Evolutionary conservation across 768 basidiomycete species (phyloP).

Genomic region (Boletus insuetus): DNA sequence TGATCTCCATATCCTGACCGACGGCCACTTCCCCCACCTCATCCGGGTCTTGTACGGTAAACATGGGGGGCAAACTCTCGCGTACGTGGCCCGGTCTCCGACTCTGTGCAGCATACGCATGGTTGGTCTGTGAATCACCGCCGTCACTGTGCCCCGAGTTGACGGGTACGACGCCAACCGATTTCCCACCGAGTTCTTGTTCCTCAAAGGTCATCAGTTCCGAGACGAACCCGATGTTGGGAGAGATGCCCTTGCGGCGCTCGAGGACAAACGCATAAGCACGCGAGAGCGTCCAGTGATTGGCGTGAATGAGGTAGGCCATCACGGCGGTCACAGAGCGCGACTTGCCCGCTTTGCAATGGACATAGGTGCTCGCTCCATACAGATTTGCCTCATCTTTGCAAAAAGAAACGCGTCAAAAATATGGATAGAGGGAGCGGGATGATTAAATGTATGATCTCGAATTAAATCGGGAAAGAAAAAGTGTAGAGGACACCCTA

Average conservation of each 20-base stretch:
- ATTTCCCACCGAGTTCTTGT: constrained; percentile 70
- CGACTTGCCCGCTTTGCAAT: constrained; percentile 95
- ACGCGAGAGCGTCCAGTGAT: constrained; percentile 91
- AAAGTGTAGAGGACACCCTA: constrained; percentile 40
- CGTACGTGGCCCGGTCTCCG: constrained; percentile 64
- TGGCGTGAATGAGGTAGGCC: constrained; percentile 95
- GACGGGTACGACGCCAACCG: constrained; percentile 24
- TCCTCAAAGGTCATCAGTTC: constrained; percentile 98
- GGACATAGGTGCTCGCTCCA: constrained; percentile 88
- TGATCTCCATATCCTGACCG: constrained; percentile 87
- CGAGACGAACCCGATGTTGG: constrained; percentile 96
- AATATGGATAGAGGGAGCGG: neutral
- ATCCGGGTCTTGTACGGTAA: constrained; percentile 25
- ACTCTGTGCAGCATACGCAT: constrained; percentile 43
- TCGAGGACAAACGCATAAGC: constrained; percentile 93
- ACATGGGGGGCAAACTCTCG: constrained; percentile 56
- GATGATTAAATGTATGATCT: constrained; percentile 1
- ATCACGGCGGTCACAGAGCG: constrained; percentile 96
- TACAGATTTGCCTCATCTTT: constrained; percentile 90
- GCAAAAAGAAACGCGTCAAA: neutral
- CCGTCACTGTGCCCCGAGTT: constrained; percentile 16
- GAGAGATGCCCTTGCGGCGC: constrained; percentile 90
- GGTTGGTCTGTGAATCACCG: constrained; percentile 34
- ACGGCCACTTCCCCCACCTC: constrained; percentile 38
- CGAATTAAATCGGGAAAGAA: neutral